These are phyloP conservation scores for Talaromyces rugulosus DNA, from an alignment of 2,329 filamentous ascomycete species.

Conservation along the genomic window DNA sequence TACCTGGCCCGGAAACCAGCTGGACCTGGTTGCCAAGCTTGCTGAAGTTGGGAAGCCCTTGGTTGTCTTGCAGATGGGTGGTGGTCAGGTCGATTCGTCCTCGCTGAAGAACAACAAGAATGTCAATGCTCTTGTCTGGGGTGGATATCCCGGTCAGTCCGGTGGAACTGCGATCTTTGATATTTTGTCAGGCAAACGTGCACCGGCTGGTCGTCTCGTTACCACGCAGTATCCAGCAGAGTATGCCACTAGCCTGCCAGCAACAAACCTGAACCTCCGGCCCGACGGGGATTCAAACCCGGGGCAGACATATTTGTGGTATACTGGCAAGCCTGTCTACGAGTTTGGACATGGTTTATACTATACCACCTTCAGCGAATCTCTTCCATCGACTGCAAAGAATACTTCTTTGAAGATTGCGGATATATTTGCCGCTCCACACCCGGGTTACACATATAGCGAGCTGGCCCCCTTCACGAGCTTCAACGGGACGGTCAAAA, in stretches of 20 bases:
- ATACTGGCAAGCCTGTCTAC: constrained; percentile 32
- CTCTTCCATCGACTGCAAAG: not conserved
- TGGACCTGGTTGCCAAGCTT: constrained; percentile 37
- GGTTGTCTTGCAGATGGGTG: constrained; percentile 41
- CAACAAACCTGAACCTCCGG: constrained; percentile 39
- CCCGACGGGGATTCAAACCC: constrained; percentile 33
- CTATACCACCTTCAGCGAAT: constrained; percentile 37
- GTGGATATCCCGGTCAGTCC: constrained; percentile 42
- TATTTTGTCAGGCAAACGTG: constrained; percentile 38
- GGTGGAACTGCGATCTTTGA: constrained; percentile 40
- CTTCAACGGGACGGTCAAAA: constrained; percentile 32
- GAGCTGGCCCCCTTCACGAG: constrained; percentile 37
- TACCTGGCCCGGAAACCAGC: constrained; percentile 40
- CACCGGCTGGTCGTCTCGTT: constrained; percentile 39
- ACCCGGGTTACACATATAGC: constrained; percentile 23
- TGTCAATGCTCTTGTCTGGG: constrained; percentile 41
- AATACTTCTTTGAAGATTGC: constrained; percentile 29
- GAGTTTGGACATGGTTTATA: constrained; percentile 43
- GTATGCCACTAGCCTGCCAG: constrained; percentile 41
- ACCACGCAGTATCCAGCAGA: constrained; percentile 35
- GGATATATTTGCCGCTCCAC: constrained; percentile 21
- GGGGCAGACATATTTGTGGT: constrained; percentile 45
- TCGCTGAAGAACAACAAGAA: constrained; percentile 35
- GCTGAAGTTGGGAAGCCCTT: constrained; percentile 34
- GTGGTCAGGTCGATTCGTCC: constrained; percentile 41